Conservation (phyloP, 768 basidiomycete species). For the Suillus decipiens region DNA sequence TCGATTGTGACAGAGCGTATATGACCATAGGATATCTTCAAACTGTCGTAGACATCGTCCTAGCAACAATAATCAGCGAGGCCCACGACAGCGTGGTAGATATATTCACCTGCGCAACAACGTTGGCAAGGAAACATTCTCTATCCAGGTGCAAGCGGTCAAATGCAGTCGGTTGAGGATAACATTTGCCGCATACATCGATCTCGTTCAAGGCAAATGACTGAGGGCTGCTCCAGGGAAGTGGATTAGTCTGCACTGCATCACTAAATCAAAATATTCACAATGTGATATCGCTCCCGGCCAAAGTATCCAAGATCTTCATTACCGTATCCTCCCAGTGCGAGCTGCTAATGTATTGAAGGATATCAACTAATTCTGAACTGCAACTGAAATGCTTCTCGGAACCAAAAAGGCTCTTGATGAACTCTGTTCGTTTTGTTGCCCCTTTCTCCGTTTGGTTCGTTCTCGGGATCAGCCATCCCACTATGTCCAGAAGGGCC, state of each 20-base stretch:
- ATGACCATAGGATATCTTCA: slow-evolving; percentile 45
- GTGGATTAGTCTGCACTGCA: slow-evolving; percentile 8
- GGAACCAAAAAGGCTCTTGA: slow-evolving; percentile 51
- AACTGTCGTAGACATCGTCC: slow-evolving; percentile 54
- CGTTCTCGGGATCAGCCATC: slow-evolving; percentile 51
- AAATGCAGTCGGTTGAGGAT: slow-evolving; percentile 37
- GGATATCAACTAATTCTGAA: slow-evolving; percentile 38
- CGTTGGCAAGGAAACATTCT: slow-evolving; percentile 51
- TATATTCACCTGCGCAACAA: slow-evolving; percentile 25
- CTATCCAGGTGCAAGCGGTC: slow-evolving; percentile 56
- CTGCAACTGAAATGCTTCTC: slow-evolving; percentile 39
- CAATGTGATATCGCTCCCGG: slow-evolving; percentile 48
- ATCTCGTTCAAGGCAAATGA: slow-evolving; percentile 51
- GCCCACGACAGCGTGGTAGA: slow-evolving; percentile 1
- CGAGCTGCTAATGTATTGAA: slow-evolving; percentile 43
- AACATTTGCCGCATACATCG: slow-evolving; percentile 34
- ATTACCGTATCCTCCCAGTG: slow-evolving; percentile 57
- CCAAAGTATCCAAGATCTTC: slow-evolving; percentile 50
- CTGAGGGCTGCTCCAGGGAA: slow-evolving; percentile 51
- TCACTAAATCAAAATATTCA: slow-evolving; percentile 32
- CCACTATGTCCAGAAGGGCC: slow-evolving; percentile 56
- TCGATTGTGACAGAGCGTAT: slow-evolving; percentile 27
- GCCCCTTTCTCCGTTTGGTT: slow-evolving; percentile 37
- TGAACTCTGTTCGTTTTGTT: slow-evolving; percentile 44
- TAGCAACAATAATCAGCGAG: slow-evolving; percentile 19